A percentile compares a stretch with the other conserved stretches of the same genome.
Evolutionary conservation across 352 stramenopile species (phyloP).

Genomic region (Phytophthora pini): DNA sequence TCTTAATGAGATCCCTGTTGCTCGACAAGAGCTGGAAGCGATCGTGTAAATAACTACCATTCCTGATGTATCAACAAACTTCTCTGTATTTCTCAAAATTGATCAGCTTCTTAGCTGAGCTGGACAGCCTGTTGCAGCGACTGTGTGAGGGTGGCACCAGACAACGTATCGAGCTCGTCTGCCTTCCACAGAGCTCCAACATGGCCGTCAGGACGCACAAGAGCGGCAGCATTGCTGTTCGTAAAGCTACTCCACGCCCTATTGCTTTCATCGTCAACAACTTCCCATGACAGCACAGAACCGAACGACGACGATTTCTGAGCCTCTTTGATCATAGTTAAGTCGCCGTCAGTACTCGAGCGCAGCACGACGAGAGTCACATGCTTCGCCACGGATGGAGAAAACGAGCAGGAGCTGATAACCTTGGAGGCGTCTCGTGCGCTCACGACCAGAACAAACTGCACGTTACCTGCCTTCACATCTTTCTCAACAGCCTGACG

Average conservation of each 20-base stretch:
- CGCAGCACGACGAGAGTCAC: conserved; percentile 50
- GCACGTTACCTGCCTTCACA: conserved; percentile 33
- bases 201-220: conserved; percentile 86
- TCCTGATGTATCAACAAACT: conserved; percentile 24
- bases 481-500: conserved; percentile 14
- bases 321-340: conserved; percentile 10
- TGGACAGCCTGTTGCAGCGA: conserved; percentile 37
- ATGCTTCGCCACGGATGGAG: conserved; percentile 31
- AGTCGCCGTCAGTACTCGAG: conserved; percentile 27
- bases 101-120: conserved; percentile 30
- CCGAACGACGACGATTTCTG: conserved; percentile 30
- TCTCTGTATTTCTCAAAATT: conserved; percentile 25
- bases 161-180: conserved; percentile 30
- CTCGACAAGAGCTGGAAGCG: conserved; percentile 18
- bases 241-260: conserved; percentile 55
- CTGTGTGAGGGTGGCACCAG: conserved; percentile 16
- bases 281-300: conserved; percentile 41
- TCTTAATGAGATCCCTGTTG: conserved; percentile 7
- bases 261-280: conserved; percentile 34
- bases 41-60: conserved; percentile 26
- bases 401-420: conserved; percentile 23
- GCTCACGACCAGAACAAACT: conserved; percentile 67
- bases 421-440: conserved; percentile 28
- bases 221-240: conserved; percentile 37
- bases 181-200: conserved; percentile 66